These are phyloP conservation scores for Pythium grandisporangium DNA, from an alignment of 352 stramenopile genomes.

Conservation along the genomic window DNA sequence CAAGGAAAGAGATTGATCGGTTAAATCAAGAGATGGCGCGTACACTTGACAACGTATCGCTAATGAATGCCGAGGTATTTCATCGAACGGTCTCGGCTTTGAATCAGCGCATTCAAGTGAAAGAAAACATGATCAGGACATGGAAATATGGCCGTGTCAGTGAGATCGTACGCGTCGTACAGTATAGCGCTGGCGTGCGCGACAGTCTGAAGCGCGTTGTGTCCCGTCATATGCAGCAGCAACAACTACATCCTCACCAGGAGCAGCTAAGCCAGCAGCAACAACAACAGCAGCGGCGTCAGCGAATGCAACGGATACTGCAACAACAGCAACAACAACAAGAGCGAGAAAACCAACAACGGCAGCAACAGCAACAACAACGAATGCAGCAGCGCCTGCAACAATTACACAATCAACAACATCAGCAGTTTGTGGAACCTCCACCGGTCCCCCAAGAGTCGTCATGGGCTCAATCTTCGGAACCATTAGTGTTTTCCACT, in stretches of 20 bases:
- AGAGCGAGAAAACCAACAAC: background rate
- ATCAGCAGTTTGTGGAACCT: too few species aligned
- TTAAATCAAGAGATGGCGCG: conserved; percentile 35
- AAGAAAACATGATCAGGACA: conserved; percentile 24
- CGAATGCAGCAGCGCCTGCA: background rate
- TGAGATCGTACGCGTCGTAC: conserved; percentile 63
- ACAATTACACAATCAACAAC: background rate
- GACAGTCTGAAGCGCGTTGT: conserved; percentile 36
- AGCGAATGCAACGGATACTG: conserved; percentile 2
- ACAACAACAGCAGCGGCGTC: conserved; percentile 6
- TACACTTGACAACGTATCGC: conserved; percentile 19
- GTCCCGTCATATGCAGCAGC: conserved; percentile 14
- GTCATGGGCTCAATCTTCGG: too few species aligned
- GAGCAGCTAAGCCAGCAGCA: conserved; percentile 17
- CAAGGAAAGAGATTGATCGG: conserved; percentile 17
- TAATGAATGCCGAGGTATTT: conserved; percentile 22
- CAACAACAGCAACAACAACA: background rate
- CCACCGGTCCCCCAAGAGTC: too few species aligned
- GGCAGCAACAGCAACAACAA: background rate
- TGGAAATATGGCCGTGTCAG: conserved; percentile 47
- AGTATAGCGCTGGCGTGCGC: conserved; percentile 47
- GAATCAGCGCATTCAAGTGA: conserved; percentile 32
- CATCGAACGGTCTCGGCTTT: conserved; percentile 28
- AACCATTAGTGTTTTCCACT: too few species aligned
- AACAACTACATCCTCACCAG: conserved; percentile 17